phyloP scores from a whole-genome alignment of 129 eudicot species.

The Glebionis coronaria region DNA sequence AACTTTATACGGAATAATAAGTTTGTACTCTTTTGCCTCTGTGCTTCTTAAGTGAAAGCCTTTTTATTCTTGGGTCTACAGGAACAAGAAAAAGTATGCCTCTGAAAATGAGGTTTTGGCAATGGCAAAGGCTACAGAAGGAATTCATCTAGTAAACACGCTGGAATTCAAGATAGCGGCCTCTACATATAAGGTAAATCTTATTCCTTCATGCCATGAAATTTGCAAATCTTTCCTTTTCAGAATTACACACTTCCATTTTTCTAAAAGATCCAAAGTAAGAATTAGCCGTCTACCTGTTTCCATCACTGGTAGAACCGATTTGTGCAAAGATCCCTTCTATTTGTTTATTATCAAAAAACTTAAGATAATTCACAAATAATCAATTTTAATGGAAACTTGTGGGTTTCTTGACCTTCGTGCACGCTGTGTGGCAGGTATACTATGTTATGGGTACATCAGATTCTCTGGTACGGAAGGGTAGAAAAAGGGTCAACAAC shows the following conservation, averaged over 20 bases:
- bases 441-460: constrained; percentile 80
- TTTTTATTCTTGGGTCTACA: constrained; percentile 33
- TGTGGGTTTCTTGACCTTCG: constrained; percentile 18
- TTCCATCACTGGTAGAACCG: constrained; percentile 11
- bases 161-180: constrained; percentile 73
- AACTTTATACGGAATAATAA: background rate
- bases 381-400: constrained; percentile 13
- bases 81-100: constrained; percentile 50
- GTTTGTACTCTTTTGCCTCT: background rate
- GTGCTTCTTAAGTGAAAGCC: background rate
- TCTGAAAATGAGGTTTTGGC: constrained; percentile 43
- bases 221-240: background rate
- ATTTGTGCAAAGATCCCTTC: constrained; percentile 9
- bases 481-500: constrained; percentile 44
- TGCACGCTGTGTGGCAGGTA: constrained; percentile 46
- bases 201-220: background rate
- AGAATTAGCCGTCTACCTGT: constrained; percentile 9
- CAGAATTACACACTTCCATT: constrained; percentile 1
- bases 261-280: constrained; percentile 14
- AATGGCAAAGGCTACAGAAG: constrained; percentile 60
- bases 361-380: background rate
- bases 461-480: constrained; percentile 57
- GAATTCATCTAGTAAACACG: constrained; percentile 57
- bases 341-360: background rate
- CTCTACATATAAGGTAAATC: constrained; percentile 62